These are phyloP conservation scores for Malassezia furfur DNA, from an alignment of 1,284 basidiomycete species.

Conservation along the genomic window DNA sequence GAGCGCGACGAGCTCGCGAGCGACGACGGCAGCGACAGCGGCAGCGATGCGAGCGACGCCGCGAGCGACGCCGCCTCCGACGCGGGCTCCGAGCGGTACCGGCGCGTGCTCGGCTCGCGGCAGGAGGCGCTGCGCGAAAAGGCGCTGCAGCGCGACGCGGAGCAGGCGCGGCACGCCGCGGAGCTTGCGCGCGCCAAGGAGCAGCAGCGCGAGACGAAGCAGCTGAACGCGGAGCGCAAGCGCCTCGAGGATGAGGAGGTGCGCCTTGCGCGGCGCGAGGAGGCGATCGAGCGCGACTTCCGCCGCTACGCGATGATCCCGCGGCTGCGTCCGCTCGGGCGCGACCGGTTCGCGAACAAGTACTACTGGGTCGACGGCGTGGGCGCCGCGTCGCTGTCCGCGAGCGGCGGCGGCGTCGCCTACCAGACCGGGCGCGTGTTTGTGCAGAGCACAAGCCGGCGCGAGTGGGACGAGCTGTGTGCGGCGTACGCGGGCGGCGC, in stretches of 20 bases:
- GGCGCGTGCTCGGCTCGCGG: slow-evolving; percentile 26
- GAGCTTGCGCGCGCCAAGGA: slow-evolving; percentile 25
- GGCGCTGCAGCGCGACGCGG: slow-evolving; percentile 33
- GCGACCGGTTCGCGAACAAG: slow-evolving; percentile 84
- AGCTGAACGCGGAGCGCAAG: slow-evolving; percentile 28
- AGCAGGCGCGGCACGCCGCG: slow-evolving; percentile 21
- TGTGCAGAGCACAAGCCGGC: slow-evolving; percentile 73
- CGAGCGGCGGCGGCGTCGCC: slow-evolving; percentile 54
- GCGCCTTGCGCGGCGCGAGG: slow-evolving; percentile 66
- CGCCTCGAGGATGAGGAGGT: slow-evolving; percentile 63
- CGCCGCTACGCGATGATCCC: slow-evolving; percentile 71
- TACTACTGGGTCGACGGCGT: slow-evolving; percentile 99
- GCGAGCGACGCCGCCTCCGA: slow-evolving; percentile 13
- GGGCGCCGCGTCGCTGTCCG: slow-evolving; percentile 66
- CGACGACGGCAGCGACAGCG: slow-evolving; percentile 48
- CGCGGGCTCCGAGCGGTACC: slow-evolving; percentile 19
- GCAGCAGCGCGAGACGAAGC: slow-evolving; percentile 33
- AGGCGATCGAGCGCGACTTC: slow-evolving; percentile 84
- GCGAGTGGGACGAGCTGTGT: slow-evolving; percentile 43
- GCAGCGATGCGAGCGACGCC: neutral
- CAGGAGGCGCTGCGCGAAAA: slow-evolving; percentile 42
- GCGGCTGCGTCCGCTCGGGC: slow-evolving; percentile 74
- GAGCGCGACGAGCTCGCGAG: slow-evolving; percentile 35
- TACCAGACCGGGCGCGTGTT: slow-evolving; percentile 83
- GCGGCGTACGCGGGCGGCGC: slow-evolving; percentile 51